Evolutionary conservation across 768 basidiomycete genomes (phyloP).

Genomic region (Boletales sp.): DNA sequence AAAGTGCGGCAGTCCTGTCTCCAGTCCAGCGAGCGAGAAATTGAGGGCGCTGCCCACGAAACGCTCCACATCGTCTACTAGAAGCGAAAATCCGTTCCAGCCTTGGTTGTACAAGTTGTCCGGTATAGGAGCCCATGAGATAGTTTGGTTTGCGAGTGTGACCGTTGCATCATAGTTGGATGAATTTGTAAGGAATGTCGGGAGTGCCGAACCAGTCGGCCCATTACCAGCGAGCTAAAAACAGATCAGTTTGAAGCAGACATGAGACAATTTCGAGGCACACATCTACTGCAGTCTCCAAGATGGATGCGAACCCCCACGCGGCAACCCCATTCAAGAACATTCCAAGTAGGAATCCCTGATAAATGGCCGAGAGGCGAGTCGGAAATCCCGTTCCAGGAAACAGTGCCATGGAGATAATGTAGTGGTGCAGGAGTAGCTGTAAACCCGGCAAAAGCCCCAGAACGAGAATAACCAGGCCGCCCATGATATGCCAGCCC

Average conservation of each 20-base stretch:
- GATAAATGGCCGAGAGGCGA: constrained; percentile 71
- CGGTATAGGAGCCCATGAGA: constrained; percentile 54
- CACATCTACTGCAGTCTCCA: constrained; percentile 73
- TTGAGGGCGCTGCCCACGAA: constrained; percentile 69
- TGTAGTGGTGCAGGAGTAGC: constrained; percentile 80
- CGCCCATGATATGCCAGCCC: constrained; percentile 69
- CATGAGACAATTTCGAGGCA: constrained; percentile 16
- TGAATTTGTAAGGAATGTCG: constrained; percentile 73
- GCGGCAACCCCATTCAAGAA: constrained; percentile 78
- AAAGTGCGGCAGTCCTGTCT: constrained; percentile 63
- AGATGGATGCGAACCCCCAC: constrained; percentile 75
- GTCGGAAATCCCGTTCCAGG: constrained; percentile 83
- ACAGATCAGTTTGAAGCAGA: neutral
- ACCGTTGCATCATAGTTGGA: constrained; percentile 57
- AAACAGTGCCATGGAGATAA: constrained; percentile 68
- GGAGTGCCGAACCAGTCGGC: constrained; percentile 62
- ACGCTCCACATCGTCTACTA: constrained; percentile 85
- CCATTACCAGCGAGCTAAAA: constrained; percentile 70
- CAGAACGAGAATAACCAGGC: constrained; percentile 61
- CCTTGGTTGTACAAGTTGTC: constrained; percentile 26
- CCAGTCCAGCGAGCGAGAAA: constrained; percentile 62
- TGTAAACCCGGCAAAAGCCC: constrained; percentile 65
- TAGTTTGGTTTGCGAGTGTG: constrained; percentile 49
- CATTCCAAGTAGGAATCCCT: constrained; percentile 78
- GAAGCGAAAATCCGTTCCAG: constrained; percentile 76